These are phyloP conservation scores for Lasiodiplodia citricola DNA, from an alignment of 2,329 filamentous ascomycete species.

Conservation along the genomic window DNA sequence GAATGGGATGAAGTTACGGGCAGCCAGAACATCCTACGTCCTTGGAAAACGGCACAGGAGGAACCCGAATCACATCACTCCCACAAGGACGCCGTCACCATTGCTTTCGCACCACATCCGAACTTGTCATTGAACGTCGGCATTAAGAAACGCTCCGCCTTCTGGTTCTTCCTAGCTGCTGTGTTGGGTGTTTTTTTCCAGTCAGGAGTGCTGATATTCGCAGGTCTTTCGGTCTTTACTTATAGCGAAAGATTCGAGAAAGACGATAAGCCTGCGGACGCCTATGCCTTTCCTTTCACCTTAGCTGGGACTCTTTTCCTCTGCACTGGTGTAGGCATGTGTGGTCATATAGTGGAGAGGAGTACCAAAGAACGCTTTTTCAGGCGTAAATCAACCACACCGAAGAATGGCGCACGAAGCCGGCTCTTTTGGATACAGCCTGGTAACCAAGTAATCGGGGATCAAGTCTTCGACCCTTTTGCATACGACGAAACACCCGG, in stretches of 20 bases:
- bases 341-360: too few relatives aligned
- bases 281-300: slow-evolving; percentile 1
- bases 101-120: background rate
- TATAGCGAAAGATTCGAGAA: background rate
- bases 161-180: background rate
- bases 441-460: background rate
- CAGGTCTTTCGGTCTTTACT: background rate
- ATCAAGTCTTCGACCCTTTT: background rate
- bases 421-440: background rate
- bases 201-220: background rate
- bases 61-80: background rate
- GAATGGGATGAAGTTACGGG: background rate
- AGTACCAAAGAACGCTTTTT: too few relatives aligned
- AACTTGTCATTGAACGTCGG: slow-evolving; percentile 29
- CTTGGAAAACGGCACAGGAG: background rate
- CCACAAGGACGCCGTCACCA: background rate
- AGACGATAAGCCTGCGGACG: background rate
- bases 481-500: background rate
- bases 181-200: background rate
- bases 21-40: background rate
- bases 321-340: background rate
- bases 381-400: too few relatives aligned
- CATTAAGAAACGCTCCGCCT: slow-evolving; percentile 6
- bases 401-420: background rate
- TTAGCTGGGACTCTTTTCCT: background rate